Conservation (phyloP, 805 yeast genomes). For the Clavispora vitiphila region DNA sequence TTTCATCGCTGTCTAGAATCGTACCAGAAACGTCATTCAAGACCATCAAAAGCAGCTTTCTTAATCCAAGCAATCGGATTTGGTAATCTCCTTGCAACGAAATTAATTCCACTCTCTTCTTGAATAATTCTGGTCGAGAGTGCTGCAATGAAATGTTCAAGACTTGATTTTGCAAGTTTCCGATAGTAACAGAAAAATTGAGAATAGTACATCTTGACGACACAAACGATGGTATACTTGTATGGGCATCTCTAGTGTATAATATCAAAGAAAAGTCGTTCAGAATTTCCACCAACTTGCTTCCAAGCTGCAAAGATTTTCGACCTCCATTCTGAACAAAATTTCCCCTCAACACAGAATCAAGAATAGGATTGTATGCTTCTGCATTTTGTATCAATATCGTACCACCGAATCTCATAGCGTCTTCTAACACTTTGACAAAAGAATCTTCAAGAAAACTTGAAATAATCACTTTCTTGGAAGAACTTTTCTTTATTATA, state of each 20-base stretch:
- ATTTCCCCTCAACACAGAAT: slow-evolving; percentile 58
- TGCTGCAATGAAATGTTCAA: slow-evolving; percentile 50
- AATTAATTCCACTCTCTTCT: slow-evolving; percentile 48
- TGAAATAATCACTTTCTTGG: slow-evolving; percentile 45
- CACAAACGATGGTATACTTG: slow-evolving; percentile 49
- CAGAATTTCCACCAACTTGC: slow-evolving; percentile 61
- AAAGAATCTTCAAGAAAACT: slow-evolving; percentile 71
- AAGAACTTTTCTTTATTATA: slow-evolving; percentile 24
- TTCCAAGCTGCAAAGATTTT: slow-evolving; percentile 53
- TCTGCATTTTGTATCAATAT: slow-evolving; percentile 78
- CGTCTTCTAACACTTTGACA: slow-evolving; percentile 66
- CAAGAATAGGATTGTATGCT: slow-evolving; percentile 67
- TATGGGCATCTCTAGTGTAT: slow-evolving; percentile 54
- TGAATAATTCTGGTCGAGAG: slow-evolving; percentile 64
- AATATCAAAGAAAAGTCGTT: slow-evolving; percentile 57
- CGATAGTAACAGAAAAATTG: slow-evolving; percentile 69
- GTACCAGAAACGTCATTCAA: slow-evolving; percentile 55
- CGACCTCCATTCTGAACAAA: slow-evolving; percentile 67
- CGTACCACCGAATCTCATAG: slow-evolving; percentile 76
- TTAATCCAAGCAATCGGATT: slow-evolving; percentile 49
- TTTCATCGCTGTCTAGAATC: slow-evolving; percentile 61
- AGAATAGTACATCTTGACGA: slow-evolving; percentile 56
- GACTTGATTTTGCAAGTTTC: slow-evolving; percentile 59
- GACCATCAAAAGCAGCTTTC: slow-evolving; percentile 51
- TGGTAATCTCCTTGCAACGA: slow-evolving; percentile 57